Evolutionary conservation across 148 eudicot species (phyloP).

Genomic region (Heliosperma pusillum): DNA sequence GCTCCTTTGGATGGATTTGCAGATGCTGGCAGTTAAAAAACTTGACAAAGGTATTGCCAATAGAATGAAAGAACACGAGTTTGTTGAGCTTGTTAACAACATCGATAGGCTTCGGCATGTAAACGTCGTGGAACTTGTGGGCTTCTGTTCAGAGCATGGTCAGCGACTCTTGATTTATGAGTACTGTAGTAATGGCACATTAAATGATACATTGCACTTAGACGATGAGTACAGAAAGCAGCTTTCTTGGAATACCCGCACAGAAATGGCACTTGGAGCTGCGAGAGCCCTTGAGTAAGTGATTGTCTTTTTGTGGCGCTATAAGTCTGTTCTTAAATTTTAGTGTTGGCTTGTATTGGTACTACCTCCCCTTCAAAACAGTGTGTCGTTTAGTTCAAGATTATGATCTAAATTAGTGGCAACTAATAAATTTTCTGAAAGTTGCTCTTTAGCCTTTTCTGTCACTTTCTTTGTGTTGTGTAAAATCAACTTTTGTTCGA

Average conservation of each 20-base stretch:
- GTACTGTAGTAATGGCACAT: constrained; percentile 71
- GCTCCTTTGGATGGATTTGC: constrained; percentile 27
- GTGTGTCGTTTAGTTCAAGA: too few species aligned
- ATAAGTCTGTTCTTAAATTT: background rate
- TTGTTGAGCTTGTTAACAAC: constrained; percentile 68
- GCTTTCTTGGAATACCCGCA: constrained; percentile 81
- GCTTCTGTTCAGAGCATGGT: constrained; percentile 86
- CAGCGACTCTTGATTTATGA: constrained; percentile 82
- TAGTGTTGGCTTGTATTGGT: too few species aligned
- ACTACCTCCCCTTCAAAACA: too few species aligned
- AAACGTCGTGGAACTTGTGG: constrained; percentile 82
- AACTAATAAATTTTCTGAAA: too few species aligned
- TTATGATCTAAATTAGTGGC: too few species aligned
- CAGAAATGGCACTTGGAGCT: constrained; percentile 90
- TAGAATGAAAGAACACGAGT: constrained; percentile 73
- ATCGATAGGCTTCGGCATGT: constrained; percentile 82
- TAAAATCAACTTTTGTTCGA: background rate
- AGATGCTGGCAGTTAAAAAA: constrained; percentile 85
- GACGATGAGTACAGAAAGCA: constrained; percentile 74
- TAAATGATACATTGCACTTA: constrained; percentile 83
- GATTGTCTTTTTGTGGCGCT: too few species aligned
- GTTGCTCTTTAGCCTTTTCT: background rate
- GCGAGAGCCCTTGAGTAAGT: constrained; percentile 98
- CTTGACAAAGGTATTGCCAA: constrained; percentile 66
- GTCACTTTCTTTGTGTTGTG: background rate